Evolutionary conservation across 1,284 basidiomycete species (phyloP), one percentile per base, ranked within the genome.

Genomic region (Ustilago esculenta): DNA sequence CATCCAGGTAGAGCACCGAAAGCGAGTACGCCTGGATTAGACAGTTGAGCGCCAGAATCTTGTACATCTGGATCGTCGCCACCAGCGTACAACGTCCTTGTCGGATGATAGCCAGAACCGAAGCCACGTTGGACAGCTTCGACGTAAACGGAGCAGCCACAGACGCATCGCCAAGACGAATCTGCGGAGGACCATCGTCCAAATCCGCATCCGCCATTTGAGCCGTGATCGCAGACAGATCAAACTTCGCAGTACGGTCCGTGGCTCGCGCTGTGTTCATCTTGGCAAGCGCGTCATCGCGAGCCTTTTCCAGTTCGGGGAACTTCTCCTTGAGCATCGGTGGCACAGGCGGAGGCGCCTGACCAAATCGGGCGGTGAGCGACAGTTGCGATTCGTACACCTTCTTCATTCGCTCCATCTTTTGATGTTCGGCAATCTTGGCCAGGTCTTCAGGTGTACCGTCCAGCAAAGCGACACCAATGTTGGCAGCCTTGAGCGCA

Each of bases 161-260:
- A 24, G 67, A 73, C 15, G 80, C 80, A 34, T 81, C 80, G 17
- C 80, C 80, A 0, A 81, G 65, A 9, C 77, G 72, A 53, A 81
- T 81, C 66, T 81, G 79, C n/a, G 80, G 80, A 20, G 80, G 80
- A 3, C 79, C 79, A 30, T 81, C 80, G 21, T 81, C 77, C n/a
- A 71, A 27, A 29, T 81, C 77, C 18, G 77, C 57, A 36, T 78
- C 65, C 5, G 71, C 70, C 80, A 81, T 81, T 41, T 60, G 37
- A 11, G 69, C 59, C 2, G 79, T 80, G 40, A 81, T 76, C 10
- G 73, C 43, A 1, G 73, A 66, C 15, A 81, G 44, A 52, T 81
- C 79, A 39, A 81, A 81, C 51, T 75, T 77, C 32, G 78, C 78
- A 10, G 59, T 49, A 4, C 70, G 68, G 46, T 81, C 76, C 23